Conservation (phyloP, 352 stramenopile genomes). For the Globisporangium rhizosaccharum region DNA sequence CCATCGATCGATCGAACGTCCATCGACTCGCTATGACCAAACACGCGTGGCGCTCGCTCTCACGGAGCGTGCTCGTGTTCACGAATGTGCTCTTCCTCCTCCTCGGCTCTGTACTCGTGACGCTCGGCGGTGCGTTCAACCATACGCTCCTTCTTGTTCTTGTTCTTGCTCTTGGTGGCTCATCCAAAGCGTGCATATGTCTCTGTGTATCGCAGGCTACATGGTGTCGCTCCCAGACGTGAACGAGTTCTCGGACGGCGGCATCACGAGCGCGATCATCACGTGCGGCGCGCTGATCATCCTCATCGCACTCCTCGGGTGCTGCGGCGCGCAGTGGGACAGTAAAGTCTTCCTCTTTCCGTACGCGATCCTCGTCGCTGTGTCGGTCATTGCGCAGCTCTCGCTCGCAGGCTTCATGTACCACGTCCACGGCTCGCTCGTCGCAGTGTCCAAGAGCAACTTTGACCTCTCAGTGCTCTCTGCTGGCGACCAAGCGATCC, state of each 20-base stretch:
- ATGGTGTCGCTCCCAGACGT: constrained; percentile 76
- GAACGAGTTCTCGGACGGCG: constrained; percentile 75
- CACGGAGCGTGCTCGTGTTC: constrained; percentile 77
- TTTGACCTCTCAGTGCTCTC: constrained; percentile 64
- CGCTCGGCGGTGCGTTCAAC: constrained; percentile 49
- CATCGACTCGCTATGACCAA: constrained; percentile 25
- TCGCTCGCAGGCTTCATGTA: constrained; percentile 76
- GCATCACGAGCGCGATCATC: constrained; percentile 74
- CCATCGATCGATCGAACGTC: too few relatives aligned
- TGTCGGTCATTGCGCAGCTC: constrained; percentile 75
- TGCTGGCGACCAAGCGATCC: constrained; percentile 48
- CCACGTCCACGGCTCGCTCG: constrained; percentile 70
- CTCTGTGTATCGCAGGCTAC: constrained; percentile 37
- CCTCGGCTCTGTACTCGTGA: constrained; percentile 74
- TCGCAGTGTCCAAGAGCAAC: constrained; percentile 55
- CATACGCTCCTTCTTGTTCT: neutral
- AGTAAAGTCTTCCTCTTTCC: constrained; percentile 84
- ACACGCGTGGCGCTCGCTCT: constrained; percentile 64
- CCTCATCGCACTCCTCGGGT: constrained; percentile 68
- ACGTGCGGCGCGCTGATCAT: constrained; percentile 76
- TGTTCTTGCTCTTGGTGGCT: neutral
- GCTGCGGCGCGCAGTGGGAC: constrained; percentile 80
- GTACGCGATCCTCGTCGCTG: constrained; percentile 70
- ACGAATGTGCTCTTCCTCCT: constrained; percentile 87
- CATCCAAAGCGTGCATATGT: constrained; percentile 5